Conservation (phyloP, 2,329 filamentous ascomycete genomes). For the Colletotrichum sp. region DNA sequence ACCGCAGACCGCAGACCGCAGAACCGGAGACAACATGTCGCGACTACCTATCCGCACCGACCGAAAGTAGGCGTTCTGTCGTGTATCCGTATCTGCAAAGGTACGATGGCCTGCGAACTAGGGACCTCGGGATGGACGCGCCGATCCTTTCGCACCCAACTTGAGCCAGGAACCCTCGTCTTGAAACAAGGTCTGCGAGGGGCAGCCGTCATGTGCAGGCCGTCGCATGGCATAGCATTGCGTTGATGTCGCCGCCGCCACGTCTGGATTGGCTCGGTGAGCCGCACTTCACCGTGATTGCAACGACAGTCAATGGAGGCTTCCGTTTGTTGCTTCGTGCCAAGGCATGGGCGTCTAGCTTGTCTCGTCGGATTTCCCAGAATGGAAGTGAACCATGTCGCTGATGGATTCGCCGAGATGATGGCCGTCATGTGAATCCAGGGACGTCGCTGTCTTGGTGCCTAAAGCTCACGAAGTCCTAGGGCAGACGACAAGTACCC, state of each 20-base stretch:
- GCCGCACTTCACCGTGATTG: slow-evolving; percentile 2
- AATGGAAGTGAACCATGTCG: background rate
- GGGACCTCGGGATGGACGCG: slow-evolving; percentile 15
- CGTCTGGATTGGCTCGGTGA: slow-evolving; percentile 12
- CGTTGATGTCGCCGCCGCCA: background rate
- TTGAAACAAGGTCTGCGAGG: background rate
- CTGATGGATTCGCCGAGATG: background rate
- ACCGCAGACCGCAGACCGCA: background rate
- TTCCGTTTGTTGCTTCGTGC: background rate
- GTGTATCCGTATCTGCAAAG: background rate
- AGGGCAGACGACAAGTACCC: background rate
- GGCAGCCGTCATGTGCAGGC: background rate
- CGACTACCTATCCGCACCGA: background rate
- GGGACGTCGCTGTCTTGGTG: slow-evolving; percentile 5
- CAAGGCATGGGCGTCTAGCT: background rate
- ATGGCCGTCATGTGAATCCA: background rate
- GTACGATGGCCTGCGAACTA: background rate
- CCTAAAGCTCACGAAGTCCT: background rate
- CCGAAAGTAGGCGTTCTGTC: background rate
- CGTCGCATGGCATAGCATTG: background rate
- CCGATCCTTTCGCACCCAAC: slow-evolving; percentile 12
- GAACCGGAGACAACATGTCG: background rate
- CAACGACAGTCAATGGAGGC: background rate
- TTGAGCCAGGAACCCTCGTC: slow-evolving; percentile 17
- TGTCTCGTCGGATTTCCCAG: background rate